Percentiles rank a stretch among this genome's conserved stretches.
These are phyloP conservation scores for Cryptococcus maquisensis DNA, from an alignment of 1,284 basidiomycete genomes.

Conservation along the genomic window DNA sequence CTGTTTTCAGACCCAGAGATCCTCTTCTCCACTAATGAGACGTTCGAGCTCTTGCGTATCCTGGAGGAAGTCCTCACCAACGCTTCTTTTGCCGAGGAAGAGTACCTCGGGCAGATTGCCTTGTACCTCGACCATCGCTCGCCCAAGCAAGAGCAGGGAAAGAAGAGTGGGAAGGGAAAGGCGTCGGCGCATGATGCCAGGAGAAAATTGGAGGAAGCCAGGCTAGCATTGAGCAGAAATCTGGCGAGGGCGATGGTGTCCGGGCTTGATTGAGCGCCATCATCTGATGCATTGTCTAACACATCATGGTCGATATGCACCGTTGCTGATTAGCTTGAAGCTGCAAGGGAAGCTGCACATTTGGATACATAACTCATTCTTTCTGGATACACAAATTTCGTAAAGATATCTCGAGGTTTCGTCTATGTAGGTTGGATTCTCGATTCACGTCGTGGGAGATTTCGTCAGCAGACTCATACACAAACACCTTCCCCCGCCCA, in stretches of 20 bases:
- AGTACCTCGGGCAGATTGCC: constrained; percentile 37
- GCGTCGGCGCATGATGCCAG: constrained; percentile 23
- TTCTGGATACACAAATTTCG: not conserved
- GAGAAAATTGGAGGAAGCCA: constrained; percentile 49
- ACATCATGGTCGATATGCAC: too few species aligned
- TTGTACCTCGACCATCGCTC: constrained; percentile 16
- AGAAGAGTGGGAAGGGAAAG: not conserved
- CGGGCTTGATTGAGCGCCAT: constrained; percentile 23
- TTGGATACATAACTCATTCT: constrained; percentile 3
- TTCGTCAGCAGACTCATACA: too few species aligned
- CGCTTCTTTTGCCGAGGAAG: constrained; percentile 34
- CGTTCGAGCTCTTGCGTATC: constrained; percentile 50
- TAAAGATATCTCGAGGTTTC: not conserved
- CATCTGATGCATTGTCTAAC: too few species aligned
- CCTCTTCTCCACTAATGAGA: constrained; percentile 43
- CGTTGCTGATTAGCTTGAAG: too few species aligned
- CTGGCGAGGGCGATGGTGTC: constrained; percentile 38
- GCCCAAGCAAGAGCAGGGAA: not conserved
- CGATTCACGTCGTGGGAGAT: too few species aligned
- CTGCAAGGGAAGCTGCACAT: too few species aligned
- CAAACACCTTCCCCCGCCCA: too few species aligned
- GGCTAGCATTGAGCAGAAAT: constrained; percentile 49
- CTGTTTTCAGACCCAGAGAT: constrained; percentile 42
- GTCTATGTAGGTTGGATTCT: too few species aligned
- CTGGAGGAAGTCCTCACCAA: constrained; percentile 48